Percentiles rank a stretch among this genome's conserved stretches.
Conservation (phyloP, 2,329 filamentous ascomycete species). For the Aspergillus carbonarius region DNA sequence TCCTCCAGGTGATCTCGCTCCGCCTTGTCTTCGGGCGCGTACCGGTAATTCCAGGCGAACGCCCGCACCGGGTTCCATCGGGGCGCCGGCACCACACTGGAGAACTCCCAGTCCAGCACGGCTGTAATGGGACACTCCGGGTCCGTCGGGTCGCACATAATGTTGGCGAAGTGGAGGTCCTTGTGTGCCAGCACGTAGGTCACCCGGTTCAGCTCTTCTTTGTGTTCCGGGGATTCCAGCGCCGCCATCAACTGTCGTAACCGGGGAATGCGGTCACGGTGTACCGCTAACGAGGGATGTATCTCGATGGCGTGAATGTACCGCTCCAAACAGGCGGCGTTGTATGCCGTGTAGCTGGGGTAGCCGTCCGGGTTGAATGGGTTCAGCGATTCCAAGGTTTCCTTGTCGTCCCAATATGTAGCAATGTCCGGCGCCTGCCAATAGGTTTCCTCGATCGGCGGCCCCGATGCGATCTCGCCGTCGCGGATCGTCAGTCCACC, state of each 20-base stretch:
- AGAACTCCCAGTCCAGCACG: conserved; percentile 43
- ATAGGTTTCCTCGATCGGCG: conserved; percentile 38
- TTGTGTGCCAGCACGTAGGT: conserved; percentile 36
- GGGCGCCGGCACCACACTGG: conserved; percentile 34
- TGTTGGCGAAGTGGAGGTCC: conserved; percentile 31
- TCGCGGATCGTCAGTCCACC: neutral
- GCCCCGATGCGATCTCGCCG: conserved; percentile 26
- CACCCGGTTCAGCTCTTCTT: conserved; percentile 20
- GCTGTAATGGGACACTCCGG: conserved; percentile 27
- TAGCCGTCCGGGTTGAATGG: neutral
- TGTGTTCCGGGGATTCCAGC: neutral
- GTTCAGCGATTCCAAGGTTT: neutral
- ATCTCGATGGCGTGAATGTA: conserved; percentile 7
- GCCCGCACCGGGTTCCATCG: conserved; percentile 39
- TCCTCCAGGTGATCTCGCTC: conserved; percentile 25
- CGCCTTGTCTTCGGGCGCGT: conserved; percentile 15
- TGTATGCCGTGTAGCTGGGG: neutral
- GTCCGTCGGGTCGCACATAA: conserved; percentile 31
- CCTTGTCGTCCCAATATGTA: conserved; percentile 19
- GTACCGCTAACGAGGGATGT: neutral
- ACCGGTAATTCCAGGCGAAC: conserved; percentile 37
- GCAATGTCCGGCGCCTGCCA: conserved; percentile 36
- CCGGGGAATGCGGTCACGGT: neutral
- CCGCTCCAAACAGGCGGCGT: conserved; percentile 19
- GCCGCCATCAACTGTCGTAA: neutral